Percentiles rank a stretch among this genome's conserved stretches.
Conservation (phyloP, 768 basidiomycete species). For the Boletales sp. region DNA sequence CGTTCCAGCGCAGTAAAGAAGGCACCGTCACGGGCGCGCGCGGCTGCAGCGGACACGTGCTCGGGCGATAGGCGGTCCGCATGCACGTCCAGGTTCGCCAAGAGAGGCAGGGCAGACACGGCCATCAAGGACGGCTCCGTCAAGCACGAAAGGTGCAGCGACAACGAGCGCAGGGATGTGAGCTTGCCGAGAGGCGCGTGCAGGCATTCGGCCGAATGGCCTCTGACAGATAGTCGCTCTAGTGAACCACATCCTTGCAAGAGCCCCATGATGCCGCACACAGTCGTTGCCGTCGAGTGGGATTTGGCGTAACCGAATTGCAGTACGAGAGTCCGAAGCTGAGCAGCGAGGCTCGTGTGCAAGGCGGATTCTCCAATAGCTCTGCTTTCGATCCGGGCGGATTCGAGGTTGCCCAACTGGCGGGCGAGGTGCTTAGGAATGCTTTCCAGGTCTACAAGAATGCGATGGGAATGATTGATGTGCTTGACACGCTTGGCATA, state of each 20-base stretch:
- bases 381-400: conserved; percentile 16
- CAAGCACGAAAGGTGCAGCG: conserved; percentile 40
- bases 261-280: conserved; percentile 18
- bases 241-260: conserved; percentile 28
- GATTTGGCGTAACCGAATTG: conserved; percentile 26
- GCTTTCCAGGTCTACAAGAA: conserved; percentile 5
- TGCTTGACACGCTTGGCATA: conserved; percentile 25
- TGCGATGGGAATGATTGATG: conserved; percentile 18
- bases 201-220: conserved; percentile 27
- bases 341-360: conserved; percentile 31
- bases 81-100: conserved; percentile 44
- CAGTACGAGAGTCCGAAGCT: conserved; percentile 35
- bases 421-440: conserved; percentile 2
- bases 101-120: conserved; percentile 34
- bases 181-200: conserved; percentile 33
- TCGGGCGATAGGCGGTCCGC: conserved; percentile 35
- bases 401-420: conserved; percentile 15
- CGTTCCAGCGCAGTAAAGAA: conserved; percentile 38
- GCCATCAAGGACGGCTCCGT: conserved; percentile 34
- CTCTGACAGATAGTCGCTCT: conserved; percentile 38
- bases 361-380: conserved; percentile 11
- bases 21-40: neutral
- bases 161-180: conserved; percentile 33
- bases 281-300: conserved; percentile 22
- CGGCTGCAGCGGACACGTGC: conserved; percentile 8